Percentiles rank a stretch among this genome's conserved stretches.
phyloP scores from a whole-genome alignment of 1,284 basidiomycete species.

The Austroboletus niveus region DNA sequence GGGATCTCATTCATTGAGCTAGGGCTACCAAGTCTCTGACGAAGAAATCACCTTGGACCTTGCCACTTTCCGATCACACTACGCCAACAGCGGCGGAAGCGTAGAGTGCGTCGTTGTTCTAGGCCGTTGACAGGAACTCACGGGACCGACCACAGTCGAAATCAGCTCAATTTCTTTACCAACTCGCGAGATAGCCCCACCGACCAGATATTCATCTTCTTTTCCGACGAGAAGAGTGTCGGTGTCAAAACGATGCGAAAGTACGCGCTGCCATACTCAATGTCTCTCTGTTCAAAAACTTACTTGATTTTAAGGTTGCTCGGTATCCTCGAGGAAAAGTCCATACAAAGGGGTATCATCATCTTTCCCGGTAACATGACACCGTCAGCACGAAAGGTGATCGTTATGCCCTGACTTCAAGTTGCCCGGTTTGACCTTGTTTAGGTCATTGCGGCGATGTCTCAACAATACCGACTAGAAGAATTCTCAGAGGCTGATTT shows the following conservation, averaged over 20 bases:
- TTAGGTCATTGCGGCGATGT: conserved; percentile 88
- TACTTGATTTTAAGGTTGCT: conserved; percentile 60
- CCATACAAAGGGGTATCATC: conserved; percentile 89
- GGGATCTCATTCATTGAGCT: conserved; percentile 19
- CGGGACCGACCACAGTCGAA: conserved; percentile 56
- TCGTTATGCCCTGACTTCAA: conserved; percentile 13
- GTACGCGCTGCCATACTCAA: conserved; percentile 53
- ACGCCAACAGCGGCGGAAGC: conserved; percentile 59
- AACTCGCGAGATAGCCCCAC: conserved; percentile 64
- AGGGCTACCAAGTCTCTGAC: conserved; percentile 89
- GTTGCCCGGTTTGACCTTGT: conserved; percentile 3
- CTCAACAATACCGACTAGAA: conserved; percentile 83
- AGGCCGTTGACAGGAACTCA: conserved; percentile 11
- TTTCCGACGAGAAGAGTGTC: conserved; percentile 89
- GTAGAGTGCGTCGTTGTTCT: conserved; percentile 53
- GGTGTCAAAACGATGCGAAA: conserved; percentile 96
- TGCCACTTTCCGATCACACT: conserved; percentile 64
- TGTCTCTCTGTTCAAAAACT: conserved; percentile 5
- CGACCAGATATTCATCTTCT: conserved; percentile 93
- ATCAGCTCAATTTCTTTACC: conserved; percentile 86
- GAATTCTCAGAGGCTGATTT: conserved; percentile 97
- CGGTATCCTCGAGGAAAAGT: conserved; percentile 84
- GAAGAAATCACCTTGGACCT: conserved; percentile 90
- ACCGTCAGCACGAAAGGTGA: conserved; percentile 89
- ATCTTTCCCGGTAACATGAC: conserved; percentile 98